Evolutionary conservation across 2,329 filamentous ascomycete species (phyloP), one percentile per base, ranked within the genome.

Genomic region (Aureobasidium lini): DNA sequence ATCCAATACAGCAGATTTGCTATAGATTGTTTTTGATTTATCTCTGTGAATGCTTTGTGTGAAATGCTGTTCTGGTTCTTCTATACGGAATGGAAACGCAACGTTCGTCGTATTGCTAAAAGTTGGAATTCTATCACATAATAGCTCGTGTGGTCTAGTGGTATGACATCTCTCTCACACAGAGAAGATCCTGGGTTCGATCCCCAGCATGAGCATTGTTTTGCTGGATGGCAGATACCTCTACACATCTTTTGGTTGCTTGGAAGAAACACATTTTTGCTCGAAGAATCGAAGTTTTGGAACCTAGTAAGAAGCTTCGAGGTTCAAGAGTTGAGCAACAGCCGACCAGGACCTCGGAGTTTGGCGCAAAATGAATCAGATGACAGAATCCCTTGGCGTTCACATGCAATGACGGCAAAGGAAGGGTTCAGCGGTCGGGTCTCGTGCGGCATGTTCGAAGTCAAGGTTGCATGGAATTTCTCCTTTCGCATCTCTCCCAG

Each of bases 121-220:
- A 23, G 23, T 23, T 23, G 23, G 23, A 23, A 23, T 23, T 23
- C 2, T 2, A 23, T 23, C 4, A 23, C 23, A 23, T 23, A 23
- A 23, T 23, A 23, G 46, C 23, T 40, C 42, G 39, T 49, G 49
- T 67, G 65, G 66, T 67, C 64, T 67, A 67, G 66, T 63, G 66
- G 66, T 68, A 68, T 68, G 64, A 68, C 66, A 63, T 64, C 57
- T 65, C 62, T 62, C 64, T 68, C 66, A 67, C 64, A 66, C 67
- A 62, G 62, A 65, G 58, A 58, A 68, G 66, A 64, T 66, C 66
- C 65, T 57, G 66, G 62, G 66, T 68, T 68, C 66, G 66, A 68
- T 60, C 63, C 66, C 63, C 66, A 58, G 65, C 50, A 60, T 46
- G 59, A 60, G 18, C 57, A 62, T 18, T 15, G n/a, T 53, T 52